A percentile compares a stretch with the other conserved stretches of the same genome.
These are phyloP conservation scores for Aspergillus chevalieri DNA, from an alignment of 2,329 filamentous ascomycete genomes.

Conservation along the genomic window DNA sequence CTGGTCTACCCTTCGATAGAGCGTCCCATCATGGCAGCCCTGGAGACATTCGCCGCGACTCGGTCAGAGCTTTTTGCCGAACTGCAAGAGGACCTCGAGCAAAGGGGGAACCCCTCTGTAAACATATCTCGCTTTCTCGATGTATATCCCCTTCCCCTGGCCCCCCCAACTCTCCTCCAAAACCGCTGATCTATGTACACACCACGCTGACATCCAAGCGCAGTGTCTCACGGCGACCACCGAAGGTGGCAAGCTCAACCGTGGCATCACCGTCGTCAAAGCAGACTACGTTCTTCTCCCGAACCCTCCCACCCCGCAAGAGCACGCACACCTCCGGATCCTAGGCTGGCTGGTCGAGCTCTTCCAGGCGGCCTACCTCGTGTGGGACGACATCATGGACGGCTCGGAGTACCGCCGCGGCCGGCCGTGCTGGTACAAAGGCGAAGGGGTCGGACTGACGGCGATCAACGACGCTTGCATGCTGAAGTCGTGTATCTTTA, in stretches of 20 bases:
- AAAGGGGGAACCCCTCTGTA: neutral
- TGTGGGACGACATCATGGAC: conserved; percentile 6
- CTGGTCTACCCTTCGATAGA: neutral
- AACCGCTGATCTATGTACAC: neutral
- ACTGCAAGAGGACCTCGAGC: neutral
- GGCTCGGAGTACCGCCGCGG: conserved; percentile 2
- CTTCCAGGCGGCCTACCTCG: neutral
- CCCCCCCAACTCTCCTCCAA: neutral
- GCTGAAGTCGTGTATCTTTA: neutral
- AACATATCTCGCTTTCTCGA: neutral
- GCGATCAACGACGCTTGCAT: neutral
- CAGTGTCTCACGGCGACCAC: neutral
- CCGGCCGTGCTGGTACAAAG: conserved; percentile 4
- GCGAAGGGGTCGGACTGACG: conserved; percentile 1
- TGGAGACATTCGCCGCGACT: neutral
- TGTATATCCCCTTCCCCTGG: neutral
- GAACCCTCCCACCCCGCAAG: neutral
- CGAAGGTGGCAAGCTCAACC: neutral
- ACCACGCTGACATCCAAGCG: neutral
- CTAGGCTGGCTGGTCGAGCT: neutral
- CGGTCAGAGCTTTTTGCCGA: neutral
- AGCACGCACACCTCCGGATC: neutral
- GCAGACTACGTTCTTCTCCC: neutral
- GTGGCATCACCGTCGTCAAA: neutral
- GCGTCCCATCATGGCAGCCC: neutral